Evolutionary conservation across 2,329 filamentous ascomycete genomes (phyloP).

Genomic region (Penicillium concentricum): DNA sequence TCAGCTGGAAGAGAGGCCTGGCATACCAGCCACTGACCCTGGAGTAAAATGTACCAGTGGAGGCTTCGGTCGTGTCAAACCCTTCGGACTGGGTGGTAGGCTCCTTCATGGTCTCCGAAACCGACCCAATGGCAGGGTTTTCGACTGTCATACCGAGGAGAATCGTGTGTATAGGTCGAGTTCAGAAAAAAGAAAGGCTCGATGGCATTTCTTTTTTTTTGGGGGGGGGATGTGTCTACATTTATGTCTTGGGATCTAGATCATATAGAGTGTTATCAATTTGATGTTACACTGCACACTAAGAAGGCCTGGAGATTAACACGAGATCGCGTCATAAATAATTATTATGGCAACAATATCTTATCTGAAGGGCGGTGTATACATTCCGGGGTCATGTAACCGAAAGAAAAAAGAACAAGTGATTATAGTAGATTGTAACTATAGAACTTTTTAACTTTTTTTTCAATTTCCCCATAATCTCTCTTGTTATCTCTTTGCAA

Average conservation of each 20-base stretch:
- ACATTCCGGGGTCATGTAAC: background rate
- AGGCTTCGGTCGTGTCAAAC: background rate
- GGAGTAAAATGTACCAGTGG: background rate
- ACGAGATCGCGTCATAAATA: background rate
- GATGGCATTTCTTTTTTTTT: background rate
- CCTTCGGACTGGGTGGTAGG: background rate
- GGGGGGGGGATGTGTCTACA: background rate
- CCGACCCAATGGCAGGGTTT: background rate
- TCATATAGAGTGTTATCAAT: background rate
- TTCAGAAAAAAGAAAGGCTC: background rate
- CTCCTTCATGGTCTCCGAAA: background rate
- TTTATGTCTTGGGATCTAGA: background rate
- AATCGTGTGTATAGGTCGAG: background rate
- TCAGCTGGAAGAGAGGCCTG: slow-evolving; percentile 52
- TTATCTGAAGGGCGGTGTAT: too few species aligned
- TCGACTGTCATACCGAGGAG: background rate
- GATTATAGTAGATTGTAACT: background rate
- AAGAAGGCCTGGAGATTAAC: background rate
- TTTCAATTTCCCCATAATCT: background rate
- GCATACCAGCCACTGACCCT: background rate
- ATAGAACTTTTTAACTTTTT: too few species aligned
- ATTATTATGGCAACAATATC: too few species aligned
- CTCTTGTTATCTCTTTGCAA: background rate
- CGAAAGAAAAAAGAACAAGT: background rate
- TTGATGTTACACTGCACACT: background rate